Conservation (phyloP, 108 stramenopile genomes). For the Cyclotella atomus region DNA sequence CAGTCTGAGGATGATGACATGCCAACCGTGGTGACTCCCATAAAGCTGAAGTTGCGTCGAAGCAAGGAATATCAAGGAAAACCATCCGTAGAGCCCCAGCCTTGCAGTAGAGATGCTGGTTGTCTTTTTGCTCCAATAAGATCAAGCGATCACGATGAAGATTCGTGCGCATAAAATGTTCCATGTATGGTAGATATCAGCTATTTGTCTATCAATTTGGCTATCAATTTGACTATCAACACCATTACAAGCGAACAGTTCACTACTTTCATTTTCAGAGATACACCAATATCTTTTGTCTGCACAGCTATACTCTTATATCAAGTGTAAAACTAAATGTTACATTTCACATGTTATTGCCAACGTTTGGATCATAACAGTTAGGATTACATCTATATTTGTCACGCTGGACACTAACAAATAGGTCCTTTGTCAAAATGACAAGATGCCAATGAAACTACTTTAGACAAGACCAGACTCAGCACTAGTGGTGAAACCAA, state of each 20-base stretch:
- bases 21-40: not conserved
- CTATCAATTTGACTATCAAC: not conserved
- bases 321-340: no score
- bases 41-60: not conserved
- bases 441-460: slow-evolving; percentile 48
- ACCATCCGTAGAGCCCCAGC: not conserved
- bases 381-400: not conserved
- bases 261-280: no score
- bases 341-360: no score
- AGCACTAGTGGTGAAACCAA: slow-evolving; percentile 73
- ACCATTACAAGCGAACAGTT: not conserved
- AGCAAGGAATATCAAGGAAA: not conserved
- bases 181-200: not conserved
- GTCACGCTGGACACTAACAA: not conserved
- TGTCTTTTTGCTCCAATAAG: not conserved
- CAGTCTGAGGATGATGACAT: not conserved
- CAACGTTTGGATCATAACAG: not conserved
- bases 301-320: no score
- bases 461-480: slow-evolving; percentile 45
- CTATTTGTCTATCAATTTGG: not conserved
- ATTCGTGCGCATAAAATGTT: not conserved
- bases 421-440: slow-evolving; percentile 35
- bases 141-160: not conserved
- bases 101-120: not conserved
- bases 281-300: no score